Evolutionary conservation across 371 early-diverging fungal genomes (phyloP).

Genomic region (Haplosporangium sp.): DNA sequence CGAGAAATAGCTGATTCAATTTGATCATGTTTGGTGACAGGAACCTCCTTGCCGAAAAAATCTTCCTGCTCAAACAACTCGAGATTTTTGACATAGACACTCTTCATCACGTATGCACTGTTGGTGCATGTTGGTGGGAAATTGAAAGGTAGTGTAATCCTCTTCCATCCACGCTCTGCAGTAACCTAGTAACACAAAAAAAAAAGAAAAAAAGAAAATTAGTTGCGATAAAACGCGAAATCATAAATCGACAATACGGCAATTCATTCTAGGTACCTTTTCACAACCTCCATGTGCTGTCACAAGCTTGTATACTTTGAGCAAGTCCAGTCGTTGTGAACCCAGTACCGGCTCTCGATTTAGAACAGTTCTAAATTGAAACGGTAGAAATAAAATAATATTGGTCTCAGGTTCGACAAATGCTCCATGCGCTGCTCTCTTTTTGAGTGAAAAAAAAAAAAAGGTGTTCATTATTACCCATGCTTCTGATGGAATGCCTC

Average conservation of each 20-base stretch:
- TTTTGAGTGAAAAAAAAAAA: background rate
- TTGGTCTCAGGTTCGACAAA: too few relatives aligned
- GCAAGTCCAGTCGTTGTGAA: conserved; percentile 81
- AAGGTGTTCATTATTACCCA: conserved; percentile 65
- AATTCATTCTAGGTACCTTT: conserved; percentile 59
- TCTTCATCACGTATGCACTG: conserved; percentile 84
- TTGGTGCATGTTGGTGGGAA: conserved; percentile 90
- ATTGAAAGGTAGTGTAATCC: conserved; percentile 80
- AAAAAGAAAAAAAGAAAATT: background rate
- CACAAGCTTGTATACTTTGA: conserved; percentile 77
- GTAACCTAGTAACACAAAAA: conserved; percentile 66
- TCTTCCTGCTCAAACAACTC: conserved; percentile 66
- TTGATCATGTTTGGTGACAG: conserved; percentile 39
- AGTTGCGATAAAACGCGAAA: conserved; percentile 5
- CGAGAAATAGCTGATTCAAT: conserved; percentile 41
- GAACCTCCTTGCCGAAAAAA: conserved; percentile 58
- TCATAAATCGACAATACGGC: background rate
- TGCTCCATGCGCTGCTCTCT: too few relatives aligned
- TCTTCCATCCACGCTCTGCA: conserved; percentile 82
- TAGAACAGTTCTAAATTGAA: conserved; percentile 65
- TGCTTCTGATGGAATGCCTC: conserved; percentile 76
- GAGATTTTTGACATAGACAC: conserved; percentile 78
- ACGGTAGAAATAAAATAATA: background rate
- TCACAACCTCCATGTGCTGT: conserved; percentile 82
- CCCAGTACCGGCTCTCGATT: conserved; percentile 86